Conservation (phyloP, 352 stramenopile genomes). For the Pythium monospermum region DNA sequence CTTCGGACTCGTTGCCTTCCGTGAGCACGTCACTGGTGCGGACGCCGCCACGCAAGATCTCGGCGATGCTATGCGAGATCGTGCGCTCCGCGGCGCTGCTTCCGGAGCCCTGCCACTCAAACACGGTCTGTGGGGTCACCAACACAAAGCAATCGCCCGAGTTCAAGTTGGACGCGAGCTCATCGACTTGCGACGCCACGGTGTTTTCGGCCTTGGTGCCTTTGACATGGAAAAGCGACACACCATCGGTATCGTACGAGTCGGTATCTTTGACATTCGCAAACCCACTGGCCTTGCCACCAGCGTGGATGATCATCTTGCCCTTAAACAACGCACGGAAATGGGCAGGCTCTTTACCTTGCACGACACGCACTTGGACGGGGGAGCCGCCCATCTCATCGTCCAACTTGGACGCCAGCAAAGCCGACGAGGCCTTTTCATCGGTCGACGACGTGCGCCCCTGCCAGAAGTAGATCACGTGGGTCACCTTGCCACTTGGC, state of each 20-base stretch:
- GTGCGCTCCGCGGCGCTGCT: conserved; percentile 62
- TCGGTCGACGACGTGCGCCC: conserved; percentile 82
- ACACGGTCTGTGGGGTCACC: conserved; percentile 65
- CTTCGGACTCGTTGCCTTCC: conserved; percentile 64
- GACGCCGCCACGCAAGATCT: conserved; percentile 54
- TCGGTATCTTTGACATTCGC: conserved; percentile 73
- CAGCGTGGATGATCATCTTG: conserved; percentile 85
- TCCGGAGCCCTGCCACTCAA: conserved; percentile 69
- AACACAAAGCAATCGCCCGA: conserved; percentile 86
- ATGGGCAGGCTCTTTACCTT: conserved; percentile 85
- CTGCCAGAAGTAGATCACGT: conserved; percentile 93
- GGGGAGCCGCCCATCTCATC: conserved; percentile 79
- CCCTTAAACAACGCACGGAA: conserved; percentile 90
- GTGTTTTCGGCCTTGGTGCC: conserved; percentile 85
- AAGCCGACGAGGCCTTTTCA: conserved; percentile 76
- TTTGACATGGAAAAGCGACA: conserved; percentile 89
- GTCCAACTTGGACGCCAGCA: conserved; percentile 71
- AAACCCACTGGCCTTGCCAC: conserved; percentile 88
- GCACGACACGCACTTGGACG: conserved; percentile 81
- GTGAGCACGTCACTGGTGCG: conserved; percentile 38
- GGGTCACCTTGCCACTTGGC: conserved; percentile 52
- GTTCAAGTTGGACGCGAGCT: conserved; percentile 78
- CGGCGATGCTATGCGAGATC: conserved; percentile 53
- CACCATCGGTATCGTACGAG: conserved; percentile 84
- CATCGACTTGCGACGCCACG: conserved; percentile 74